Conservation (phyloP, 2,329 filamentous ascomycete species). For the Cadophora sp. region DNA sequence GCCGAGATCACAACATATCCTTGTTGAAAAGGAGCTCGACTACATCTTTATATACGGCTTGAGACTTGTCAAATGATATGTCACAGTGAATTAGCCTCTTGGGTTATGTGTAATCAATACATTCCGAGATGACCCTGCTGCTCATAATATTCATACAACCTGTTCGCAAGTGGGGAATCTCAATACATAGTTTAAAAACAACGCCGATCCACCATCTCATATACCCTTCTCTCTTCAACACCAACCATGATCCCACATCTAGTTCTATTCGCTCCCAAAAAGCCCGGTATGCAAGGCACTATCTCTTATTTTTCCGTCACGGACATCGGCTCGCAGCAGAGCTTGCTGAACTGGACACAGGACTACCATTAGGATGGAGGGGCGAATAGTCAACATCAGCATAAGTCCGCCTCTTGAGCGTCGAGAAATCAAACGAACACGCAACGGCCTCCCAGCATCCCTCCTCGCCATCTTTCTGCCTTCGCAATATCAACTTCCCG, state of each 20-base stretch:
- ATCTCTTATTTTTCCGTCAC: background rate
- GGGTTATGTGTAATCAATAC: too few relatives aligned
- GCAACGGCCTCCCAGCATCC: constrained; percentile 7
- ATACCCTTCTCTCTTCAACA: background rate
- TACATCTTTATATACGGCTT: too few relatives aligned
- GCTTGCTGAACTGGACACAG: background rate
- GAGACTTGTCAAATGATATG: too few relatives aligned
- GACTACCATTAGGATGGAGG: background rate
- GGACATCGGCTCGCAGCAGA: background rate
- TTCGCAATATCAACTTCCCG: constrained; percentile 1
- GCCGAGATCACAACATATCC: too few relatives aligned
- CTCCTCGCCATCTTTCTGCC: background rate
- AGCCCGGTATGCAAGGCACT: background rate
- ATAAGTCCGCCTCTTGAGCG: background rate
- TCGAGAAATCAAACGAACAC: constrained; percentile 9
- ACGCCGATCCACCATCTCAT: background rate
- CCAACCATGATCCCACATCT: background rate
- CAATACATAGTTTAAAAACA: background rate
- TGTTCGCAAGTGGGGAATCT: background rate
- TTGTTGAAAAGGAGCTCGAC: too few relatives aligned
- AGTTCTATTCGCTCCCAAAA: background rate
- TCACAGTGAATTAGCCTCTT: too few relatives aligned
- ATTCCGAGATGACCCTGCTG: too few relatives aligned
- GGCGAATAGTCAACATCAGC: background rate
- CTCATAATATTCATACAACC: background rate